Percentiles rank a stretch among this genome's conserved stretches.
phyloP scores from a whole-genome alignment of 2,329 filamentous ascomycete species.

The Fusarium pseudocircinatum region DNA sequence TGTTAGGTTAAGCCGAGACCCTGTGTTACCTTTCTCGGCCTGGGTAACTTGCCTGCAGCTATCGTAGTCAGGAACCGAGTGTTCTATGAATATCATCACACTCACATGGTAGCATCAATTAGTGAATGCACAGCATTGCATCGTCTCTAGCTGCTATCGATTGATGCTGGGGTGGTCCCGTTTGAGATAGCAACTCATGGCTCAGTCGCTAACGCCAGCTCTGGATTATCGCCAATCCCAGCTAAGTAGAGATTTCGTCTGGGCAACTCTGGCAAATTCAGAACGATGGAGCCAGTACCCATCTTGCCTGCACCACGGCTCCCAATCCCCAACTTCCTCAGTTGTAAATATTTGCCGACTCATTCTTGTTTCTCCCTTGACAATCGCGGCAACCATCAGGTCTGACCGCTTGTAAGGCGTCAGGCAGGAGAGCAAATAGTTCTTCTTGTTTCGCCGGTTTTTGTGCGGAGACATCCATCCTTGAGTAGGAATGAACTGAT shows the following conservation, averaged over 20 bases:
- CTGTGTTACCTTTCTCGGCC: constrained; percentile 8
- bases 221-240: neutral
- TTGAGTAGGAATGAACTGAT: neutral
- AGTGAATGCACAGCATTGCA: constrained; percentile 20
- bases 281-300: neutral
- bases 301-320: neutral
- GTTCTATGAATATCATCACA: neutral
- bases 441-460: constrained; percentile 12
- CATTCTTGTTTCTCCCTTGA: constrained; percentile 20
- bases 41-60: constrained; percentile 14
- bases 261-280: neutral
- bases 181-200: neutral
- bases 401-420: constrained; percentile 40
- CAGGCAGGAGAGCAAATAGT: constrained; percentile 18
- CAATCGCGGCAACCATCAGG: constrained; percentile 34
- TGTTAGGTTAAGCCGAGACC: neutral
- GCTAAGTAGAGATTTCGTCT: neutral
- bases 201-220: constrained; percentile 4
- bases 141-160: neutral
- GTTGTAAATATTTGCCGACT: neutral
- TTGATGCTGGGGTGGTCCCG: neutral
- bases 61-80: constrained; percentile 32
- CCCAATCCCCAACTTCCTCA: neutral
- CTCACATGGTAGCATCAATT: constrained; percentile 8
- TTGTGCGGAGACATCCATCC: constrained; percentile 22